phyloP scores from a whole-genome alignment of 179 eudicot genomes.

The Beta macrorhiza region DNA sequence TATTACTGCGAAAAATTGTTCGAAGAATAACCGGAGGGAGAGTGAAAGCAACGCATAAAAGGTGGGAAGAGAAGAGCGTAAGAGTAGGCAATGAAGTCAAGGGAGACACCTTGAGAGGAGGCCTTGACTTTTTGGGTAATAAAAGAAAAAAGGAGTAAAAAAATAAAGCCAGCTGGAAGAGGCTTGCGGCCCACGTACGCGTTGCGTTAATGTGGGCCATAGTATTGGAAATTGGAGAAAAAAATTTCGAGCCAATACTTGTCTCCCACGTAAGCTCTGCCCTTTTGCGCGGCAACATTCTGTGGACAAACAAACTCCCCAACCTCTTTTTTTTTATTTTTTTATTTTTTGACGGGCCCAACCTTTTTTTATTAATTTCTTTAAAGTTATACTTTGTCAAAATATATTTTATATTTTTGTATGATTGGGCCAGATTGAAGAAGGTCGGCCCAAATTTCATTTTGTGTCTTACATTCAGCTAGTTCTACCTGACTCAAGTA shows the following conservation, averaged over 20 bases:
- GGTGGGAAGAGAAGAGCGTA: background rate
- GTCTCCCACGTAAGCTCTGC: constrained; percentile 25
- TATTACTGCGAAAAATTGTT: no score
- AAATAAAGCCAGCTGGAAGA: constrained; percentile 13
- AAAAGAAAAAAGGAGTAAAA: no score
- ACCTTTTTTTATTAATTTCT: background rate
- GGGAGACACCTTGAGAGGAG: constrained; percentile 9
- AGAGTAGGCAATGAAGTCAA: background rate
- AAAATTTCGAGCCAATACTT: constrained; percentile 14
- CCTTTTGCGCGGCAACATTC: constrained; percentile 25
- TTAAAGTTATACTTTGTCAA: no score
- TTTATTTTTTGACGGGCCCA: no score
- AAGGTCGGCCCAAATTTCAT: no score
- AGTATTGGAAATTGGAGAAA: constrained; percentile 9
- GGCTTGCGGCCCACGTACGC: constrained; percentile 25
- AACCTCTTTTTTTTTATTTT: no score
- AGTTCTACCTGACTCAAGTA: no score
- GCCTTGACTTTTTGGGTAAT: background rate
- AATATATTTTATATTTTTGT: no score
- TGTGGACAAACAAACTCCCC: constrained; percentile 19
- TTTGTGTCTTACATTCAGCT: no score
- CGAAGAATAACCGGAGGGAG: background rate
- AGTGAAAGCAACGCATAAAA: background rate
- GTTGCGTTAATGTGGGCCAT: background rate
- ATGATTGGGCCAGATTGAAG: no score